Percentiles rank a stretch among this genome's conserved stretches.
These are phyloP conservation scores for Aspergillus transmontanensis DNA, from an alignment of 2,329 filamentous ascomycete genomes.

Conservation along the genomic window DNA sequence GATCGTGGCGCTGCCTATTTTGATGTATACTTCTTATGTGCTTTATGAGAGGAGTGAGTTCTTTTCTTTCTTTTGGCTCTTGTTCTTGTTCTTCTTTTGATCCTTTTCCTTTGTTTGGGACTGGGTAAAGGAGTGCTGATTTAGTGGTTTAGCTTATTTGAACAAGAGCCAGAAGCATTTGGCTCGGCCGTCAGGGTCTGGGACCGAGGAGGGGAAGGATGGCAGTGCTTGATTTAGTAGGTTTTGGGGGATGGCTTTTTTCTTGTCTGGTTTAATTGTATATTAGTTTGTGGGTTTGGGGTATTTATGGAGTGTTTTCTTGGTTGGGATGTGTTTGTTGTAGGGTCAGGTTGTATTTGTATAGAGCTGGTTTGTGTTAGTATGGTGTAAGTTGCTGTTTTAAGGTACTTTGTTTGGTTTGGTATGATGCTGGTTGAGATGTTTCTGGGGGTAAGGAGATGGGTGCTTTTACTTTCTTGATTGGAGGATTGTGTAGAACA, in stretches of 20 bases:
- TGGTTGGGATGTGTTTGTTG: not conserved
- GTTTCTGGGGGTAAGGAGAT: not conserved
- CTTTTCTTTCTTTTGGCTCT: not conserved
- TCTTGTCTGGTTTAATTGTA: not conserved
- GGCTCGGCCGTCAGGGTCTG: not conserved
- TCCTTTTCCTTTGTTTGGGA: not conserved
- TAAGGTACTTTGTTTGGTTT: not conserved
- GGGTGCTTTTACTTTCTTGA: no score
- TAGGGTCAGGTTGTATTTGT: not conserved
- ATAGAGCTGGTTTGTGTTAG: not conserved
- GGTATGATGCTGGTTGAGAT: not conserved
- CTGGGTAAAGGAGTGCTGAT: not conserved
- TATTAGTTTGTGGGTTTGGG: not conserved
- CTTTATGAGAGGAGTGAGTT: slow-evolving; percentile 37
- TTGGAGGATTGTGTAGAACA: no score
- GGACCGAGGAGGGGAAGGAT: not conserved
- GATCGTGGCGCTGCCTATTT: slow-evolving; percentile 36
- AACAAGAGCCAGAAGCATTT: slow-evolving; percentile 24
- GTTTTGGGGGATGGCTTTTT: not conserved
- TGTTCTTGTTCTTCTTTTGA: not conserved
- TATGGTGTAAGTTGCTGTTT: not conserved
- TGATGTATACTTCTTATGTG: slow-evolving; percentile 36
- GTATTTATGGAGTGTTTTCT: not conserved
- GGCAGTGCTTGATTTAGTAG: not conserved
- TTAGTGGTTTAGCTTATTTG: slow-evolving; percentile 26